These are phyloP conservation scores for Hanseniaspora hatyaiensis DNA, from an alignment of 805 yeast genomes.

Conservation along the genomic window DNA sequence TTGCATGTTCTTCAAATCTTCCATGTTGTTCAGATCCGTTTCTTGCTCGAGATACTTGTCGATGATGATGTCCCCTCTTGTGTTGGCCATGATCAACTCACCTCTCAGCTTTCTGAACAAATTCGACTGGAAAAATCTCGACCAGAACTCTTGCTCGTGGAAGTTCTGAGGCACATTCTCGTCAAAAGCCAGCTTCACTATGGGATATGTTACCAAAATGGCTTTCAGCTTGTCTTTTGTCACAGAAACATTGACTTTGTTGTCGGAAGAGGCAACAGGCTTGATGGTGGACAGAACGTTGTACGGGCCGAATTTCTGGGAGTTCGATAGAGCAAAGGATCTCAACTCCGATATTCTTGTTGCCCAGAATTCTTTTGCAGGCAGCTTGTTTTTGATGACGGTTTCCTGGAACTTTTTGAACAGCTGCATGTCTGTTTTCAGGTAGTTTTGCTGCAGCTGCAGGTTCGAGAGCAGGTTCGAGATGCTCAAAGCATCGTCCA, in stretches of 20 bases:
- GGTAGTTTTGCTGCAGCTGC: slow-evolving; percentile 64
- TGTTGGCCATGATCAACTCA: slow-evolving; percentile 62
- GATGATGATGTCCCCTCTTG: slow-evolving; percentile 70
- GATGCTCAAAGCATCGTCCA: slow-evolving; percentile 42
- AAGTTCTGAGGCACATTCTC: slow-evolving; percentile 78
- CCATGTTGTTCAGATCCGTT: slow-evolving; percentile 42
- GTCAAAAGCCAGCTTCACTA: slow-evolving; percentile 74
- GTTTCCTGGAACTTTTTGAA: slow-evolving; percentile 76
- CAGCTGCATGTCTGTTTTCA: slow-evolving; percentile 56
- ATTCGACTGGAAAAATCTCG: slow-evolving; percentile 83
- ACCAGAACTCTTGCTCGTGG: slow-evolving; percentile 90
- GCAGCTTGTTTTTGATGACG: slow-evolving; percentile 64
- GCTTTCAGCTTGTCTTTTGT: slow-evolving; percentile 83
- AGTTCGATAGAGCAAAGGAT: slow-evolving; percentile 70
- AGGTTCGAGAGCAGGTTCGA: slow-evolving; percentile 54
- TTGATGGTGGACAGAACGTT: slow-evolving; percentile 87
- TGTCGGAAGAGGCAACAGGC: slow-evolving; percentile 86
- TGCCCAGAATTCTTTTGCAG: slow-evolving; percentile 78
- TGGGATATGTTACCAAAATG: slow-evolving; percentile 85
- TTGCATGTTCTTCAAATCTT: slow-evolving; percentile 29
- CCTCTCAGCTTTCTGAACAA: slow-evolving; percentile 81
- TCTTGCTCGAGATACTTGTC: slow-evolving; percentile 73
- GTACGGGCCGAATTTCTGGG: slow-evolving; percentile 85
- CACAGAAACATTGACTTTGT: slow-evolving; percentile 83
- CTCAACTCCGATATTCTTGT: slow-evolving; percentile 67